Base-by-base conservation (phyloP, 1,284 basidiomycete species). In the Cutaneotrichosporon dermatis region DNA sequence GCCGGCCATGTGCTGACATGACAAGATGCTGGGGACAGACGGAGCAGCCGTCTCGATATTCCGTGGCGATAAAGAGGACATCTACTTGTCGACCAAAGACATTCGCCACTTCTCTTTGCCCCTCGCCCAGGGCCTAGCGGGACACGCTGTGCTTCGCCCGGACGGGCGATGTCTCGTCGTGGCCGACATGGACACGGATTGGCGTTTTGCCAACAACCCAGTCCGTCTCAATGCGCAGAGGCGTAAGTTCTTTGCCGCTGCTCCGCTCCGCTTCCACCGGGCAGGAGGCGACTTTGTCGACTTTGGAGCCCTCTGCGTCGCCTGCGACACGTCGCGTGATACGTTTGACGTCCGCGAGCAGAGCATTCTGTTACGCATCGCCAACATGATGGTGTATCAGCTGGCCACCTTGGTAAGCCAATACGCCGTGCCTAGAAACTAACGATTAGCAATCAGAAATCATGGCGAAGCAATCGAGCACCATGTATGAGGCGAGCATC, bases 301-400 rank as follows among this genome's bases (percentile, higher is more conserved):
- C 45, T 68, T 78, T 51, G 76, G 75, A 0, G 66, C 62, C 13
- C 48, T 78, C n/a, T 66, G 66, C 41, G 50, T 78, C 11, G 40
- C 65, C 12, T 66, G 69, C 48, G 40, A 52, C 16, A 55, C 70
- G 12, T 57, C 69, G 4, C 59, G 75, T 33, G 60, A 66, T 8
- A 58, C 51, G 1, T 76, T 76, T 55, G 61, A 57, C n/a, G 43
- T 58, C 11, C 60, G 71, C 7, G 69, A 73, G 39, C 65, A 66
- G 51, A 61, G 51, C 2, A 68, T 75, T 11, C 59, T 78, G 37
- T 55, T 67, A 6, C 69, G 74, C 15, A 57, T 78, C 8, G 73
- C 73, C 15, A 72, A 73, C 57, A 74, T 76, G 68, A 67, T 76
- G 12, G 74, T 78, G 11, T 73, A 69, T 58, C 75, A 77, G 48